Base-by-base conservation (phyloP, 805 yeast species). In the Wickerhamomyces bisporus region DNA sequence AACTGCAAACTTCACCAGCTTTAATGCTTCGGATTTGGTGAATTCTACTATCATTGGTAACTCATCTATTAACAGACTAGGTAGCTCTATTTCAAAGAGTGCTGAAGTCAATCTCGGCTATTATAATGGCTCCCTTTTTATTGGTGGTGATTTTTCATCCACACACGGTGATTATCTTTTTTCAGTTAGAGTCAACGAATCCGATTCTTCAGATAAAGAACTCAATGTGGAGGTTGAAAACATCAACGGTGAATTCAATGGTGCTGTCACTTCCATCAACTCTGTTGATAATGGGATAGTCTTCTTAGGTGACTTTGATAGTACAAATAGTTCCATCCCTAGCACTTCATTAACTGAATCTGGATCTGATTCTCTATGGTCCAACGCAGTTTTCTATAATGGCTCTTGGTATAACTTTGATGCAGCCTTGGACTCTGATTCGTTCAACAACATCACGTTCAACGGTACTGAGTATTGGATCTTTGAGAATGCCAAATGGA, bases 1-100 rank as follows among this genome's bases (percentile, higher is more conserved):
- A 1, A 61, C 79, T 26, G 60, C 74, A 3, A 88, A 88, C 56
- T 86, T 84, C 56, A 64, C 81, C 5, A 44, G 50, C 11, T 46
- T 57, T 19, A 52, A 59, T 12, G 47, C 54, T 29, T 49, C 60
- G 9, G 47, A 61, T 25, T 38, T 53, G 41, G 19, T 43, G 17
- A 45, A 50, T 27, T 39, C 49, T 11, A 38, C 40, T 1, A 44
- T 49, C 26, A 62, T 78, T 29, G 77, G 79, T 0, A 69, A 75
- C 45, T 68, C 84, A 0, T 69, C 78, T 0, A 50, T 64, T 5
- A 42, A 57, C 4, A 38, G 62, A 46, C 45, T 55, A 17, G 48
- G 64, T n/a, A 45, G 61, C 4, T 33, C 48, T 3, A 39, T 72
- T 5, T 66, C 70, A 14, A 44, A 57, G 4, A 55, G 64, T 39